Percentiles rank a stretch among this genome's conserved stretches.
Evolutionary conservation across 306 rosid species (phyloP).

Genomic region (Senna siamea): DNA sequence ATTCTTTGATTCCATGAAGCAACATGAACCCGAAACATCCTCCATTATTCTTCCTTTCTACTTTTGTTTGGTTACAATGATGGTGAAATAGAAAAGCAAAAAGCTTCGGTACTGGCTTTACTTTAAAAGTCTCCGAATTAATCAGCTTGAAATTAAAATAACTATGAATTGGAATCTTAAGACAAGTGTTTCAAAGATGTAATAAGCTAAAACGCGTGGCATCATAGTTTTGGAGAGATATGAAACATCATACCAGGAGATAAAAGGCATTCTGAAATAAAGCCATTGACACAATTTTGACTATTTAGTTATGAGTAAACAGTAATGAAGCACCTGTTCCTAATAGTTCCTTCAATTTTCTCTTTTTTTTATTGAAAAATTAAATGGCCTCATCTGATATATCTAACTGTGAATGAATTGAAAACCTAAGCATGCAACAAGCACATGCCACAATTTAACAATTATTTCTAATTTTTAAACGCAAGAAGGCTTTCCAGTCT

Average conservation of each 20-base stretch:
- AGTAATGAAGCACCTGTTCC: background rate
- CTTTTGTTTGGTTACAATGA: background rate
- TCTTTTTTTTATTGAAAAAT: background rate
- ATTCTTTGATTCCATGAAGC: background rate
- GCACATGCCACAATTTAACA: background rate
- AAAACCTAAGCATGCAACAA: background rate
- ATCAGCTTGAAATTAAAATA: background rate
- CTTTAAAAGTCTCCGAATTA: background rate
- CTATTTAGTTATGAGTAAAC: background rate
- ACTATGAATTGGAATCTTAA: background rate
- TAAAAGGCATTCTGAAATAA: background rate
- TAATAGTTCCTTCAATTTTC: background rate
- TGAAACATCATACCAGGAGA: background rate
- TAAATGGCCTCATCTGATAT: background rate
- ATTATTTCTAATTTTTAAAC: constrained; percentile 5
- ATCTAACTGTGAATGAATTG: background rate
- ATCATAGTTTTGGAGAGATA: background rate
- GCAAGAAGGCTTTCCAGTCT: background rate
- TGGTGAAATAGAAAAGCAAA: background rate
- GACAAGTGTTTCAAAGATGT: background rate
- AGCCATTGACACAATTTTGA: background rate
- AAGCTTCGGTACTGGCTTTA: background rate
- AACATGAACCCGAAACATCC: background rate
- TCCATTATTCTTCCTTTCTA: background rate
- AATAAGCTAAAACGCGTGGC: background rate